A percentile compares a stretch with the other conserved stretches of the same genome.
Evolutionary conservation across 23 red algal genomes (phyloP).

Genomic region (Pyropia haitanensis): DNA sequence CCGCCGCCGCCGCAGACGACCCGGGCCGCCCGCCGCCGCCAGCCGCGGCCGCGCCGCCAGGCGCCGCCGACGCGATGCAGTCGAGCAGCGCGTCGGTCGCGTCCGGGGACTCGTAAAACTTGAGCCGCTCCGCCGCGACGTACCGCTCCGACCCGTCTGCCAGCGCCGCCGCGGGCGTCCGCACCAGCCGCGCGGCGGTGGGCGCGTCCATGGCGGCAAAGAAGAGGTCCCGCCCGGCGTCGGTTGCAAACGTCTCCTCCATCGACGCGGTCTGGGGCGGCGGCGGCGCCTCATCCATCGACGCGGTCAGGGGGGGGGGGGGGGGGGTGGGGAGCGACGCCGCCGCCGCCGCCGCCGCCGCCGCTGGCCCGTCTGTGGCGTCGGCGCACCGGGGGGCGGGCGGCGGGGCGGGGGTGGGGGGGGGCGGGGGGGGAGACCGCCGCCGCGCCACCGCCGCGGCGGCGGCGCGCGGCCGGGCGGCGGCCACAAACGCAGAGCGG

Average conservation of each 20-base stretch:
- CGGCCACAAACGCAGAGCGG: no score
- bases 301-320: no score
- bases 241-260: slow-evolving; percentile 41
- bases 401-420: no score
- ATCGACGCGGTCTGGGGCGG: slow-evolving; percentile 10
- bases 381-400: no score
- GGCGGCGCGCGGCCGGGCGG: no score
- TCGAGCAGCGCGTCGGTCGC: slow-evolving; percentile 33
- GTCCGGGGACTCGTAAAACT: slow-evolving; percentile 43
- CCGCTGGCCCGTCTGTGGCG: no score
- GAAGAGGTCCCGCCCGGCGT: slow-evolving; percentile 57
- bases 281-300: no score
- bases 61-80: slow-evolving; percentile 12
- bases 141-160: slow-evolving; percentile 27
- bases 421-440: no score
- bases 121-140: slow-evolving; percentile 68
- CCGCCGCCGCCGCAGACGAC: no score
- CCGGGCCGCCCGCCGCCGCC: background rate
- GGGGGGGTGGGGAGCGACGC: no score
- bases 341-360: no score
- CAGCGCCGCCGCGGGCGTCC: slow-evolving; percentile 17
- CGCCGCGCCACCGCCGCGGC: no score
- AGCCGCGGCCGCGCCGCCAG: background rate
- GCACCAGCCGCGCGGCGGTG: slow-evolving; percentile 16
- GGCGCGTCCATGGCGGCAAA: slow-evolving; percentile 59